These are phyloP conservation scores for Eucalyptus sp. DNA, from an alignment of 345 rosid genomes.

Conservation along the genomic window DNA sequence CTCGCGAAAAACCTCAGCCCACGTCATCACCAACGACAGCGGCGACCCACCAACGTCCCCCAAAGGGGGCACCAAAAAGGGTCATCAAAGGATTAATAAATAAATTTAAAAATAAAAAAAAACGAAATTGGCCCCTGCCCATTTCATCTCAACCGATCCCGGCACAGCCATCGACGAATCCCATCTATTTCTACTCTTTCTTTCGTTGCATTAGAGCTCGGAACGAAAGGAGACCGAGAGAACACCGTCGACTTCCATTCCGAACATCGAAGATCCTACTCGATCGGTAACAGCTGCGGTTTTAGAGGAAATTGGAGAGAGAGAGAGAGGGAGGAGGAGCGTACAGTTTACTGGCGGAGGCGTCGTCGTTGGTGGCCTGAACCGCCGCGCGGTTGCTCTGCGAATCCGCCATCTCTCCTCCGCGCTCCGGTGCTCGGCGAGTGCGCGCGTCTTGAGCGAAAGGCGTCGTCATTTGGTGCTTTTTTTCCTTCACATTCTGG, in stretches of 20 bases:
- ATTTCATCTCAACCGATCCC: neutral
- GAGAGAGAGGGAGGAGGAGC: neutral
- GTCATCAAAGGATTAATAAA: neutral
- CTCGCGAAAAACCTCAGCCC: neutral
- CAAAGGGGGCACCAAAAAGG: neutral
- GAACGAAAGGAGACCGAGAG: neutral
- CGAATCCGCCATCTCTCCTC: slow-evolving; percentile 26
- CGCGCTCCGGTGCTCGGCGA: slow-evolving; percentile 1
- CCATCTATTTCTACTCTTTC: neutral
- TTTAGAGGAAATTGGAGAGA: neutral
- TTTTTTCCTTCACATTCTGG: neutral
- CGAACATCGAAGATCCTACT: neutral
- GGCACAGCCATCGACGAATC: neutral
- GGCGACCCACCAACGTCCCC: neutral
- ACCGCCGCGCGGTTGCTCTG: slow-evolving; percentile 77
- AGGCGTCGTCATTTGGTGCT: neutral
- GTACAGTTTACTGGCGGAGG: slow-evolving; percentile 88
- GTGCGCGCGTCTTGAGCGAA: neutral
- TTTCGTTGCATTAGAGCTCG: neutral
- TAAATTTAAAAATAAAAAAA: neutral
- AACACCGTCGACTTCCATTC: neutral
- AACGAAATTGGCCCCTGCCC: too few relatives aligned
- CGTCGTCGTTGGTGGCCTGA: slow-evolving; percentile 96
- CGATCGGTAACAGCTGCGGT: neutral
- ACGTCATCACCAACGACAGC: neutral